These are phyloP conservation scores for Trichoderma oligosporum DNA, from an alignment of 2,329 filamentous ascomycete genomes.

Conservation along the genomic window DNA sequence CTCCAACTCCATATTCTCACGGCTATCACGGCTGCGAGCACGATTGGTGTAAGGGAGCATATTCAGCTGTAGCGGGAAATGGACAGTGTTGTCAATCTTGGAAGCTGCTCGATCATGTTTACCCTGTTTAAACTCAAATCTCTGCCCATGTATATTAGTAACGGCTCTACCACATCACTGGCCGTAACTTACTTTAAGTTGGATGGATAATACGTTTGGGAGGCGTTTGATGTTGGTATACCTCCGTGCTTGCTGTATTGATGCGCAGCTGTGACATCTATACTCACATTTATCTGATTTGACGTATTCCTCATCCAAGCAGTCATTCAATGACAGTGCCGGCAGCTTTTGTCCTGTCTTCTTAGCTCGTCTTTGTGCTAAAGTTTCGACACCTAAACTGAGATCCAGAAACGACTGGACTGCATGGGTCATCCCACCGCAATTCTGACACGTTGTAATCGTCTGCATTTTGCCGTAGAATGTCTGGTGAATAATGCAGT, in stretches of 20 bases:
- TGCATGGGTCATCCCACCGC: slow-evolving; percentile 74
- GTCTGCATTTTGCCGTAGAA: slow-evolving; percentile 91
- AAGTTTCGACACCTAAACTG: slow-evolving; percentile 76
- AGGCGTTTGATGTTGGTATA: slow-evolving; percentile 79
- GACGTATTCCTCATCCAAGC: slow-evolving; percentile 82
- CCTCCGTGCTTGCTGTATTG: slow-evolving; percentile 74
- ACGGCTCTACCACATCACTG: not conserved
- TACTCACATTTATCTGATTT: slow-evolving; percentile 86
- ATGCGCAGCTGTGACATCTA: slow-evolving; percentile 75
- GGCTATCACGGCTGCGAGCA: slow-evolving; percentile 48
- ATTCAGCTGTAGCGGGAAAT: slow-evolving; percentile 82
- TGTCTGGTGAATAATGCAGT: slow-evolving; percentile 89
- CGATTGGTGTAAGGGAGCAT: slow-evolving; percentile 85
- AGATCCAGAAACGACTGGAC: slow-evolving; percentile 89
- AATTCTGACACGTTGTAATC: slow-evolving; percentile 86
- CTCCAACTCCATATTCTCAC: slow-evolving; percentile 55
- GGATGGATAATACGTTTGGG: slow-evolving; percentile 85
- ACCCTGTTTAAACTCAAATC: slow-evolving; percentile 70
- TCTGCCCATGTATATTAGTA: slow-evolving; percentile 34
- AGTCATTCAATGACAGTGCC: slow-evolving; percentile 59
- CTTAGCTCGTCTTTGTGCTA: slow-evolving; percentile 62
- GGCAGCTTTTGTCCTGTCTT: slow-evolving; percentile 48
- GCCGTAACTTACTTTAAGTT: slow-evolving; percentile 68
- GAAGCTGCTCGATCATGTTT: slow-evolving; percentile 65
- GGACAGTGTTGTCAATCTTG: slow-evolving; percentile 83